Conservation (phyloP, 1,284 basidiomycete species). For the Chiua sp. region DNA sequence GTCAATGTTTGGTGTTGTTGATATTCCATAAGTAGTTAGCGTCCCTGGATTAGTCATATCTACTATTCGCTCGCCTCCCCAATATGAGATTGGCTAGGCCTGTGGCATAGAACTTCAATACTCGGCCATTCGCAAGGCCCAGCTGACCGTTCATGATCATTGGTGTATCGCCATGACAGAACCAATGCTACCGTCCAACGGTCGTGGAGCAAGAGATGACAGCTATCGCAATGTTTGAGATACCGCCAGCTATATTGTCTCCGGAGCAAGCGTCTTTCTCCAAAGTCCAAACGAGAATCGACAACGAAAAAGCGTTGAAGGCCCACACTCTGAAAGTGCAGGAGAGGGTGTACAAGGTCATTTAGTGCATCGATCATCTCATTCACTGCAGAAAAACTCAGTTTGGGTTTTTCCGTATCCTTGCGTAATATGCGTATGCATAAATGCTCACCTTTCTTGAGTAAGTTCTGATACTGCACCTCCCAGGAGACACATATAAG, state of each 20-base stretch:
- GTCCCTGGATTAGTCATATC: too few species aligned
- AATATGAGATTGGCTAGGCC: too few species aligned
- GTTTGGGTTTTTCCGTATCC: constrained; percentile 25
- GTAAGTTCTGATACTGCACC: constrained; percentile 4
- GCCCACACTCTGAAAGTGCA: constrained; percentile 27
- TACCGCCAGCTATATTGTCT: constrained; percentile 8
- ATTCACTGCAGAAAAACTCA: neutral
- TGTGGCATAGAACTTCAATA: too few species aligned
- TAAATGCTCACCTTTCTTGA: constrained; percentile 19
- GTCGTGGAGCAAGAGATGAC: constrained; percentile 6
- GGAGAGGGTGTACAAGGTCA: constrained; percentile 24
- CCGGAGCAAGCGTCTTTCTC: constrained; percentile 29
- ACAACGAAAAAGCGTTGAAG: constrained; percentile 19
- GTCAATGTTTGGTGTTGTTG: constrained; percentile 24
- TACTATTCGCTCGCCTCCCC: too few species aligned
- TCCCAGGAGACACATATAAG: too few species aligned
- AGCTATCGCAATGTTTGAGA: neutral
- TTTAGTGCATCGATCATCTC: neutral
- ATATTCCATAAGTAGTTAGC: too few species aligned
- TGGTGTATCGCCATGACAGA: too few species aligned
- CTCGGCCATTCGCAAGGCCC: too few species aligned
- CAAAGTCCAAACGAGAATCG: constrained; percentile 26
- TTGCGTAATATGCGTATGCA: too few species aligned
- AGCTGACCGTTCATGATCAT: too few species aligned
- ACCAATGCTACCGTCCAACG: too few species aligned